These are phyloP conservation scores for Niveomyces coronatus DNA, from an alignment of 2,329 filamentous ascomycete genomes.

Conservation along the genomic window DNA sequence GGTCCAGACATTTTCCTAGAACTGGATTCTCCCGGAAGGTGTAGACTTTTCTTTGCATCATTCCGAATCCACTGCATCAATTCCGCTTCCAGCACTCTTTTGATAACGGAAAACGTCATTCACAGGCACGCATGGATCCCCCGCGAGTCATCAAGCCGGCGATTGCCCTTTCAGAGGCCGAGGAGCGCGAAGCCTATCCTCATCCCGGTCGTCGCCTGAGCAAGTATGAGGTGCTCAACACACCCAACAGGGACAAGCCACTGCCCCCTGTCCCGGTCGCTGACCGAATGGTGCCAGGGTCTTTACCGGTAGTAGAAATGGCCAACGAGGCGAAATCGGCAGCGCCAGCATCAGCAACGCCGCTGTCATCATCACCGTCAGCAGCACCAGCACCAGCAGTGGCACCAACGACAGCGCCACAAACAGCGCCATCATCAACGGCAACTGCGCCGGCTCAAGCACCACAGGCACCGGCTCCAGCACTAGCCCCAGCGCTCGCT, in stretches of 20 bases:
- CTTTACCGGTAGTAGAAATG: too few relatives aligned
- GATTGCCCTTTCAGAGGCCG: conserved; percentile 5
- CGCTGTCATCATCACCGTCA: too few relatives aligned
- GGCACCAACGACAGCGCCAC: not conserved
- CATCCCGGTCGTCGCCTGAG: conserved; percentile 9
- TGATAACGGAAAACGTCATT: too few relatives aligned
- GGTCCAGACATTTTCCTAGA: too few relatives aligned
- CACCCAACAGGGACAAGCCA: conserved; percentile 1
- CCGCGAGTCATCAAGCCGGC: conserved; percentile 6
- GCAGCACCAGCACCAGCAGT: not conserved
- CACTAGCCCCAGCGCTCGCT: too few relatives aligned
- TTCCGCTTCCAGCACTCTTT: not conserved
- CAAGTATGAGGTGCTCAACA: conserved; percentile 1
- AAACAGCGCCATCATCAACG: not conserved
- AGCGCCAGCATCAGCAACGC: too few relatives aligned
- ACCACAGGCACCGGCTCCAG: too few relatives aligned
- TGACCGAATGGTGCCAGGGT: too few relatives aligned
- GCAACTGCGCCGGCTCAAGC: not conserved
- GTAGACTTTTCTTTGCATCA: not conserved
- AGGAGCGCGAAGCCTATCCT: conserved; percentile 7
- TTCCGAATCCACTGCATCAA: not conserved
- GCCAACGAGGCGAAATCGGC: too few relatives aligned
- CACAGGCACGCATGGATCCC: conserved; percentile 1
- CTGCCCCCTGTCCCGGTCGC: conserved; percentile 3
- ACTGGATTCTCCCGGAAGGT: too few relatives aligned